Base-by-base conservation (phyloP, 1,284 basidiomycete genomes). In the Paramarasmius palmivorus region DNA sequence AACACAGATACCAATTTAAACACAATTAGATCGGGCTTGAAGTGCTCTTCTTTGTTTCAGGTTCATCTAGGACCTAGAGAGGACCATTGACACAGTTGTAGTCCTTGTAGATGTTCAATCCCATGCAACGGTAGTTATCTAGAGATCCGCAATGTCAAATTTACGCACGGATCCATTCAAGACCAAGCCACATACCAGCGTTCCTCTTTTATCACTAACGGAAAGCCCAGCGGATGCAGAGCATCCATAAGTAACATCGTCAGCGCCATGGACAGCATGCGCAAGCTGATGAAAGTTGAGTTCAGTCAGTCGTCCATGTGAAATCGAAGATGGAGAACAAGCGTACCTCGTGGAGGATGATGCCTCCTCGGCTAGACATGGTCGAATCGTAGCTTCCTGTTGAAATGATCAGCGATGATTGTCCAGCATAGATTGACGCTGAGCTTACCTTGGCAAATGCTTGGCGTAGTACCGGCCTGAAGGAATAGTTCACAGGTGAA, bases 271-370 rank as follows among this genome's bases (percentile, higher is more conserved):
- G 34, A 52, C 53, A 6, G 58, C 58, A 32, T 59, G 58, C 5
- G 58, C 54, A 32, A 59, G 56, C 57, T 32, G 29, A 12, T 6
- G 12, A n/a, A n/a, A n/a, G n/a, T n/a, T n/a, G 6, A 32, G 29
- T 32, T 57, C 20, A n/a, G 17, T 12, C 12, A 44, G 42, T 41
- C 14, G 34, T 14, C 19, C 20, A 20, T 14, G 6, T 19, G 25
- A 9, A 36, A 9, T 25, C 35, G 9, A 26, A 6, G 38, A 12
- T 32, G 12, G 29, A 32, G 29, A 12, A 32, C 37, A 14, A 8
- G 26, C 39, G 32, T n/a, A 58, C 53, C 41, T 59, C 58, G 44
- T 59, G 58, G 34, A 59, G 50, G 3, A 59, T 41, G 20, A 59
- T 54, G 25, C 58, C 58, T 20, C 58, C 58, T 12, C 47, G 22